Evolutionary conservation across 352 stramenopile genomes (phyloP).

Genomic region (Pythium pectinolyticum): DNA sequence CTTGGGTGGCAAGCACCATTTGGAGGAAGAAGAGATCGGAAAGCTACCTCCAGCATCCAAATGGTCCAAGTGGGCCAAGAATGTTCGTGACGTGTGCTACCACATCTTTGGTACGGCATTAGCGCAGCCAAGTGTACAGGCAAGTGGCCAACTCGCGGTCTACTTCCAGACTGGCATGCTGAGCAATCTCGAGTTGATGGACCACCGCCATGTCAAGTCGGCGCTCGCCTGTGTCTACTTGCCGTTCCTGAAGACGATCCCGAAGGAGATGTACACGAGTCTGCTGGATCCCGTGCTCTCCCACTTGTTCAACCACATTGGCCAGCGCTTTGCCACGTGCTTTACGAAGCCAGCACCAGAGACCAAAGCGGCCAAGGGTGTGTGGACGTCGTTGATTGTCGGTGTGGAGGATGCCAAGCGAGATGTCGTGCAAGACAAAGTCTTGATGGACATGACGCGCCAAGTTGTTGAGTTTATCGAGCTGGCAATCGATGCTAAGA

Average conservation of each 20-base stretch:
- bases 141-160: constrained; percentile 38
- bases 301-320: constrained; percentile 57
- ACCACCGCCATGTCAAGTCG: constrained; percentile 75
- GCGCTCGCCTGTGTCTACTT: constrained; percentile 68
- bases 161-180: constrained; percentile 66
- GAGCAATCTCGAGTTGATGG: constrained; percentile 61
- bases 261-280: constrained; percentile 49
- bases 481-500: constrained; percentile 69
- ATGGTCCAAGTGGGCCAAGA: constrained; percentile 83
- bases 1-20: constrained; percentile 69
- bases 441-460: constrained; percentile 67
- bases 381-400: constrained; percentile 55
- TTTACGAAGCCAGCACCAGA: constrained; percentile 33
- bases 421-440: constrained; percentile 68
- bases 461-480: constrained; percentile 77
- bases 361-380: constrained; percentile 35
- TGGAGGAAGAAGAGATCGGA: constrained; percentile 65
- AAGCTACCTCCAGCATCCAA: constrained; percentile 49
- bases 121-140: constrained; percentile 51
- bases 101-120: constrained; percentile 73
- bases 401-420: constrained; percentile 68
- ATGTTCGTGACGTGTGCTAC: constrained; percentile 75
- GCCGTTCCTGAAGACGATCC: constrained; percentile 71
- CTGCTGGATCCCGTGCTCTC: constrained; percentile 65
- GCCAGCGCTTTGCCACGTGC: constrained; percentile 44